Percentiles rank a stretch among this genome's conserved stretches.
phyloP scores from a whole-genome alignment of 768 basidiomycete genomes.

The Hericium rajendrae region DNA sequence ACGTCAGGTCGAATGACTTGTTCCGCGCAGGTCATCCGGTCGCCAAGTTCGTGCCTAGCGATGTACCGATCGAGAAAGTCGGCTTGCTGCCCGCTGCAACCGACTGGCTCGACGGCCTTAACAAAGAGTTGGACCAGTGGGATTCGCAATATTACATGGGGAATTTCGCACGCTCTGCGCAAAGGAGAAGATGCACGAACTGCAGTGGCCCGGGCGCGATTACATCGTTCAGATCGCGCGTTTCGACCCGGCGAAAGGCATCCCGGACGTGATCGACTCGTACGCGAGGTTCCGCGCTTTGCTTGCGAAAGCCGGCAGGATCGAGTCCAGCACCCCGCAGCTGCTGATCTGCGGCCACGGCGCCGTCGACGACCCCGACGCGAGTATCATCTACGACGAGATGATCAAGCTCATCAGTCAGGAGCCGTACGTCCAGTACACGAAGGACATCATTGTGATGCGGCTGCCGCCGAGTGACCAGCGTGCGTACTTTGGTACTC shows the following conservation, averaged over 20 bases:
- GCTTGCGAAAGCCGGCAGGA: slow-evolving; percentile 33
- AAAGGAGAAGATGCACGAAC: slow-evolving; percentile 74
- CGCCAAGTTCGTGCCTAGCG: slow-evolving; percentile 85
- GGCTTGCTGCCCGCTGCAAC: slow-evolving; percentile 75
- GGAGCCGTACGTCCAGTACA: slow-evolving; percentile 28
- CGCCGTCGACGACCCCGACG: slow-evolving; percentile 91
- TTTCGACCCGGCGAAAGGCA: slow-evolving; percentile 85
- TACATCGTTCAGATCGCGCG: slow-evolving; percentile 91
- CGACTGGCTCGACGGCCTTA: slow-evolving; percentile 91
- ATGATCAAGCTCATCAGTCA: slow-evolving; percentile 47
- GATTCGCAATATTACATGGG: slow-evolving; percentile 86
- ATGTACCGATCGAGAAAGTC: slow-evolving; percentile 65
- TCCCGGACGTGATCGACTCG: slow-evolving; percentile 77
- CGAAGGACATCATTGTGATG: slow-evolving; percentile 35
- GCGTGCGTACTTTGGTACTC: slow-evolving; percentile 34
- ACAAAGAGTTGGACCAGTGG: slow-evolving; percentile 78
- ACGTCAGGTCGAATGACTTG: too few species aligned
- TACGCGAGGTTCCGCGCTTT: slow-evolving; percentile 76
- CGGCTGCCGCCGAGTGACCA: slow-evolving; percentile 75
- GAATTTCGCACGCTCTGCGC: slow-evolving; percentile 71
- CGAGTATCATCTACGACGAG: slow-evolving; percentile 84
- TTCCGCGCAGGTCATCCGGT: slow-evolving; percentile 63
- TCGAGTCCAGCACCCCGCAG: slow-evolving; percentile 54
- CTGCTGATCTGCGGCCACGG: slow-evolving; percentile 84
- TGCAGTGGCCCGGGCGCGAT: slow-evolving; percentile 71